Base-by-base conservation (phyloP, 2,329 filamentous ascomycete genomes). In the Cladosporium sp. region DNA sequence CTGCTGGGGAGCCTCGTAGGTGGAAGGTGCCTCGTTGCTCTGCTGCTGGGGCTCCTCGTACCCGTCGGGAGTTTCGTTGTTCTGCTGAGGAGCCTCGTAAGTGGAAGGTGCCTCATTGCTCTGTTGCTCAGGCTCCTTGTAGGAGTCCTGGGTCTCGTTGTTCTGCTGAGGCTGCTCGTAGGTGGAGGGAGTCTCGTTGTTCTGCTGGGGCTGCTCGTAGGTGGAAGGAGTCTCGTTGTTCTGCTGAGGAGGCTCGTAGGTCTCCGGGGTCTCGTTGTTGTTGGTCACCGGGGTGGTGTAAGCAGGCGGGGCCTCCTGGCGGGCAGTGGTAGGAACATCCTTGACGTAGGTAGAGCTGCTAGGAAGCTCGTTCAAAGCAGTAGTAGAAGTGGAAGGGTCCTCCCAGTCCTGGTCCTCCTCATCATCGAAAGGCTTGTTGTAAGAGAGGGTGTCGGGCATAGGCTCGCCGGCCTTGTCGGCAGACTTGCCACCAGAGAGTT, bases 391-490 rank as follows among this genome's bases (percentile, higher is more conserved):
- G 6, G 35, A 9, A 15, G 33, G 35, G 25, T 47, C 36, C n/a
- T 48, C 36, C 45, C 45, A 48, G 36, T 48, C 45, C 6, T 40
- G n/a, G 13, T 48, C 45, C 2, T 46, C 43, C 1, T 48, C 45
- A 2, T 45, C 46, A 6, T 51, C 30, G 25, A 48, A 43, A 22
- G 48, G 39, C 27, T 49, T 52, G 16, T 43, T 50, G 29, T 57
- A 50, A 12, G 48, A 33, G 45, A 53, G 41, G 3, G 15, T 15
- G 20, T 48, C 36, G 18, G 36, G 33, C 7, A 35, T 33, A 1
- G 27, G 18, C 20, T 50, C 43, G 19, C 36, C 36, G 3, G 45
- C 35, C 36, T 25, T 22, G 25, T 15, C 36, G 12, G 25, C 25
- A 4, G 33, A 27, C 15, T 47, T 38, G 43, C 35, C 35, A 12